phyloP scores from a whole-genome alignment of 805 yeast genomes.

The Candida alai region DNA sequence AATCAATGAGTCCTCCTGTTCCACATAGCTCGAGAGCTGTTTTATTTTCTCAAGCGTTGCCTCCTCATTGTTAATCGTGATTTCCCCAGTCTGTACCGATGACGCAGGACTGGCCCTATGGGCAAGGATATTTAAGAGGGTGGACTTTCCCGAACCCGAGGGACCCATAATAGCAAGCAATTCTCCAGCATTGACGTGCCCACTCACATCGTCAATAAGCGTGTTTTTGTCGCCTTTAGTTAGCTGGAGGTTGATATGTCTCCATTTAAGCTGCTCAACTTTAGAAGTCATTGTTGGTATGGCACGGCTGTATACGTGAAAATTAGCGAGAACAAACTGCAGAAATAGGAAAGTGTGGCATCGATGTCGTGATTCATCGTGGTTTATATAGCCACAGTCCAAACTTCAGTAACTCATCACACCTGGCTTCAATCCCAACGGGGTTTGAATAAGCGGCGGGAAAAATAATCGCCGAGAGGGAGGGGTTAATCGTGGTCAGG shows the following conservation, averaged over 20 bases:
- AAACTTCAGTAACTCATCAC: too few relatives aligned
- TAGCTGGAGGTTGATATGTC: slow-evolving; percentile 3
- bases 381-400: too few relatives aligned
- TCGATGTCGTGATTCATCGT: too few relatives aligned
- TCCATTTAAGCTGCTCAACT: slow-evolving; percentile 5
- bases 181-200: slow-evolving; percentile 23
- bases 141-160: slow-evolving; percentile 40
- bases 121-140: slow-evolving; percentile 40
- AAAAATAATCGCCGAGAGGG: too few relatives aligned
- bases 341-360: too few relatives aligned
- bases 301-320: too few relatives aligned
- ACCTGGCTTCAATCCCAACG: too few relatives aligned
- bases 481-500: too few relatives aligned
- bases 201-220: slow-evolving; percentile 21
- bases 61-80: slow-evolving; percentile 5
- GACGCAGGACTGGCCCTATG: slow-evolving; percentile 43
- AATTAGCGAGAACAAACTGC: too few relatives aligned
- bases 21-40: slow-evolving; percentile 16
- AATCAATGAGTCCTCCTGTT: slow-evolving; percentile 21
- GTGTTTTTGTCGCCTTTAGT: slow-evolving; percentile 1
- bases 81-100: slow-evolving; percentile 6
- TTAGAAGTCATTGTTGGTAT: slow-evolving; percentile 1
- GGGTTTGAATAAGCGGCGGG: too few relatives aligned
- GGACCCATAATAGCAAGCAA: slow-evolving; percentile 42
- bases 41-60: slow-evolving; percentile 1